These are phyloP conservation scores for Paspalum notatum DNA, from an alignment of 176 grass and related monocot species.

Conservation along the genomic window DNA sequence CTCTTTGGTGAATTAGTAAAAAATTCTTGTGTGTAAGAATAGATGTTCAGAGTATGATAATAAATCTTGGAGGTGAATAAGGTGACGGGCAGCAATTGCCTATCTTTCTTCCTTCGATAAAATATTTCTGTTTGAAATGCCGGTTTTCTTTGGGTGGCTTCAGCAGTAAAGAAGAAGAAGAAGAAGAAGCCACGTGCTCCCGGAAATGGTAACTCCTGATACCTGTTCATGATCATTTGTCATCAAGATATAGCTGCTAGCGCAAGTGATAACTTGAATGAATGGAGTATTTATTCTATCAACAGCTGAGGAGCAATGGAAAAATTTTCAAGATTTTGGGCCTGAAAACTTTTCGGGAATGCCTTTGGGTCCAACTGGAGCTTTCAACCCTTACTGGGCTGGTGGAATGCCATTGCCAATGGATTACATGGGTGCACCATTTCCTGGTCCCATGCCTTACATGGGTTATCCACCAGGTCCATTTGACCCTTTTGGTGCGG, in stretches of 20 bases:
- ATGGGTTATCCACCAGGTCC: conserved; percentile 81
- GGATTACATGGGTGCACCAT: conserved; percentile 81
- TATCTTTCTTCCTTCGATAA: neutral
- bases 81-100: neutral
- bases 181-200: conserved; percentile 76
- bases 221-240: neutral
- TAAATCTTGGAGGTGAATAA: conserved; percentile 19
- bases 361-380: conserved; percentile 68
- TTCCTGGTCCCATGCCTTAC: conserved; percentile 78
- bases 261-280: neutral
- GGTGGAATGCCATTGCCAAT: conserved; percentile 71
- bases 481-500: conserved; percentile 72
- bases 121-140: conserved; percentile 23
- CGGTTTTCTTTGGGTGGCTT: conserved; percentile 34
- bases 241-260: conserved; percentile 1
- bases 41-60: neutral
- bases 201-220: conserved; percentile 54
- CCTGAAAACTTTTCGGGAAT: conserved; percentile 77
- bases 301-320: conserved; percentile 81
- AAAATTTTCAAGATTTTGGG: conserved; percentile 76
- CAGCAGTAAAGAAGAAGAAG: conserved; percentile 89
- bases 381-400: conserved; percentile 87
- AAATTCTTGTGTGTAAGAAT: conserved; percentile 27
- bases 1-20: conserved; percentile 38
- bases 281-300: conserved; percentile 35